Evolutionary conservation across 805 yeast genomes (phyloP), one percentile per base, ranked within the genome.

Genomic region (Candida tibetensis): DNA sequence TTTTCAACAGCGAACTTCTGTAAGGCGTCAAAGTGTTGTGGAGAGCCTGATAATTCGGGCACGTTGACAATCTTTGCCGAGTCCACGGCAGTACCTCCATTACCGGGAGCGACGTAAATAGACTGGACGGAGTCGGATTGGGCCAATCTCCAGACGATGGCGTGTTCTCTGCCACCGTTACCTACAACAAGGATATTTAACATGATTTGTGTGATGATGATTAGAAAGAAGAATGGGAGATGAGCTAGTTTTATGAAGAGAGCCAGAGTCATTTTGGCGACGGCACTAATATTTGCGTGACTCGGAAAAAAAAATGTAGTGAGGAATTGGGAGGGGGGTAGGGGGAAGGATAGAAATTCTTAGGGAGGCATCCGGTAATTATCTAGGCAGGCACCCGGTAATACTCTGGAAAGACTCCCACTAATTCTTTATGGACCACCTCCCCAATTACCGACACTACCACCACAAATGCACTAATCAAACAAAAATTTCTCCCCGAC

Each of bases 141-240:
- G 21, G 84, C 68, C 47, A 93, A 74, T 57, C 84, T 86, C 96
- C 96, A 90, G 12, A 87, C 85, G 44, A 93, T 74, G 37, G 98
- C 98, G 62, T 93, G 97, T 66, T 93, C 99, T 72, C 99, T 89
- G 51, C 99, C 99, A 60, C 99, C 99, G 67, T 85, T 88, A 55
- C 99, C 99, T 51, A 93, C 76, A 48, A 93, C 82, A 45, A 93
- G 79, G 49, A 93, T 65, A 60, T 85, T 87, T 42, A 63, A 56
- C 42, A 39, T 41, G 9, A 39, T 32, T 34, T 17, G 32, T 33
- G 21, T 25, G 32, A 17, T 33, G 34, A 28, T 37, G 23, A 23
- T 17, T 21, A 16, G 22, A 25, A 22, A 21, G 31, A 19, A 28
- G 25, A 17, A 12, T 29, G 17, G 12, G 35, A 21, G 23, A 23